These are phyloP conservation scores for Gaeumannomyces sp. DNA, from an alignment of 2,329 filamentous ascomycete genomes.

Conservation along the genomic window DNA sequence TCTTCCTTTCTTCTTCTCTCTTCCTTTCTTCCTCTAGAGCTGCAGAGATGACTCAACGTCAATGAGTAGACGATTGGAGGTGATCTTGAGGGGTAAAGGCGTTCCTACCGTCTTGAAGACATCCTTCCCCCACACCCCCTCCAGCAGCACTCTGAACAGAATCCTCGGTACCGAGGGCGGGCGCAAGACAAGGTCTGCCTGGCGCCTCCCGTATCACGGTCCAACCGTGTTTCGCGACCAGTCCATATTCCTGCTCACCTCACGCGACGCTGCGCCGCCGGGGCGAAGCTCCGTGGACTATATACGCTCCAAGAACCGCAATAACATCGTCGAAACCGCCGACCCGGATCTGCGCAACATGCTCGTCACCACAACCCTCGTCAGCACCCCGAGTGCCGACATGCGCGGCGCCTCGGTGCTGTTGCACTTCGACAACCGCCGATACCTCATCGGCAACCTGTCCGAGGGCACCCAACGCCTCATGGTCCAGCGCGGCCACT, in stretches of 20 bases:
- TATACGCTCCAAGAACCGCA: not conserved
- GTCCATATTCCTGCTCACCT: not conserved
- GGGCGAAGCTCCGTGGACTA: too few species aligned
- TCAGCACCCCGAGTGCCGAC: slow-evolving; percentile 80
- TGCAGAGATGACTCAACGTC: not conserved
- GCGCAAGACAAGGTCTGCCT: not conserved
- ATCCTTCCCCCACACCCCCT: not conserved
- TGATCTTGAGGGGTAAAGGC: not conserved
- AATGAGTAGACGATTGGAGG: not conserved
- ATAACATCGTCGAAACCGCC: not conserved
- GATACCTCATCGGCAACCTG: slow-evolving; percentile 80
- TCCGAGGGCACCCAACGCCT: slow-evolving; percentile 81
- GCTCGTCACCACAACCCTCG: slow-evolving; percentile 67
- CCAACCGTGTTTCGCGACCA: not conserved
- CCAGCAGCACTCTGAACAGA: not conserved
- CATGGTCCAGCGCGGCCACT: slow-evolving; percentile 60
- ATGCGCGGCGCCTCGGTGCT: slow-evolving; percentile 73
- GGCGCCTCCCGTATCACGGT: not conserved
- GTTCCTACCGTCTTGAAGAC: not conserved
- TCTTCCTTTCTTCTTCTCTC: not conserved
- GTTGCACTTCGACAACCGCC: slow-evolving; percentile 72
- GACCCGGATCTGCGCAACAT: slow-evolving; percentile 38
- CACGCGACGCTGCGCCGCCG: not conserved
- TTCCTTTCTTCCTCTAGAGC: not conserved
- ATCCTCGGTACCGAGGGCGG: not conserved